Evolutionary conservation across 768 basidiomycete species (phyloP).

Genomic region (Melanogaster broomeanus): DNA sequence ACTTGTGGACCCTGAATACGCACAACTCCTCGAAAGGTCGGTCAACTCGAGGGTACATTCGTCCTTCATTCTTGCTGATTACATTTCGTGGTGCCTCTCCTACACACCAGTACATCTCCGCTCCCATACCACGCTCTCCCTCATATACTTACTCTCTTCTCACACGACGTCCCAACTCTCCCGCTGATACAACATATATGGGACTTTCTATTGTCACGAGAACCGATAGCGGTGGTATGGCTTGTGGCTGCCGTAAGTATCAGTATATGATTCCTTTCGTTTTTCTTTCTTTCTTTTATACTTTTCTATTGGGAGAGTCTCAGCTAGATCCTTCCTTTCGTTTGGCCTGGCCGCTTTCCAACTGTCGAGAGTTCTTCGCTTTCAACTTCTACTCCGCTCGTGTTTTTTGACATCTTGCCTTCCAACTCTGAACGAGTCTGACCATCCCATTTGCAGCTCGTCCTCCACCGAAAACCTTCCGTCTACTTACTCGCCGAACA

Average conservation of each 20-base stretch:
- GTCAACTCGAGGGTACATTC: conserved; percentile 16
- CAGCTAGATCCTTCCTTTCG: neutral
- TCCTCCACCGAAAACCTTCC: conserved; percentile 71
- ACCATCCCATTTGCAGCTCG: conserved; percentile 48
- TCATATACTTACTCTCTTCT: conserved; percentile 87
- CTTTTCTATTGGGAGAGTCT: no score
- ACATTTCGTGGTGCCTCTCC: conserved; percentile 1
- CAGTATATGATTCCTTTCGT: neutral
- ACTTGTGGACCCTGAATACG: conserved; percentile 68
- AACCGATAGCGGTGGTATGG: conserved; percentile 81
- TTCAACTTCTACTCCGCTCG: neutral
- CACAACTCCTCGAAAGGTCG: conserved; percentile 68
- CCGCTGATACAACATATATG: conserved; percentile 89
- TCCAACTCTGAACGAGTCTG: neutral
- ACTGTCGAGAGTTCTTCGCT: neutral
- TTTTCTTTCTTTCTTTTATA: no score
- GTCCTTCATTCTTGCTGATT: neutral
- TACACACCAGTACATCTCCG: conserved; percentile 59
- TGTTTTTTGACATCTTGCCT: neutral
- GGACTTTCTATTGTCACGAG: conserved; percentile 83
- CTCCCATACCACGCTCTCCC: conserved; percentile 90
- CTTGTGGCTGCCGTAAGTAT: conserved; percentile 75
- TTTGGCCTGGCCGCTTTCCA: no score
- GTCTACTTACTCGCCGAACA: conserved; percentile 61
- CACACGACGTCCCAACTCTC: conserved; percentile 90